Evolutionary conservation across 2,329 filamentous ascomycete genomes (phyloP), one percentile per base, ranked within the genome.

Genomic region (Ophiostoma tasmaniense): DNA sequence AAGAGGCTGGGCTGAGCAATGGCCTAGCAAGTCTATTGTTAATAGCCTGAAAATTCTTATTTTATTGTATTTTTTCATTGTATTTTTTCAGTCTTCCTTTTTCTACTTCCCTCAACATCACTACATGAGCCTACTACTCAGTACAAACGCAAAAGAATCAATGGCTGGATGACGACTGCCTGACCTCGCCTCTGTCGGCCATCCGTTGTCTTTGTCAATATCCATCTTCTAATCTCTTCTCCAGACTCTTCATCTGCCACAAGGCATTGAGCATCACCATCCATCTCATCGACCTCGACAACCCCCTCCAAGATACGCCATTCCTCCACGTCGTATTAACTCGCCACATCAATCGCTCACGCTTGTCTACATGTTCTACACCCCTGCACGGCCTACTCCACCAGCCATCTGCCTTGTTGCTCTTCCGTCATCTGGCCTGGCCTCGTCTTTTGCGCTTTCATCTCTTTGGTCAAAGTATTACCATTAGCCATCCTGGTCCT

Each of bases 351-450:
- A 45, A 20, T 45, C 42, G 50, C 50, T 55, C 22, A 55, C 50
- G n/a, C 50, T 55, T 14, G 50, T 39, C 22, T 10, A 22, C 25
- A 37, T 33, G 28, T 42, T 37, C 20, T 22, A 62, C 25, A 62
- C 28, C 59, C 59, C 59, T 62, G 59, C 59, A 62, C 59, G 25
- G 3, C 59, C n/a, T 25, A 4, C 50, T 55, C 50, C 59, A 62
- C 59, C 59, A 62, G 33, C 59, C 17, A 30, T 30, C 25, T 62
- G 28, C 59, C 30, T 62, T 35, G 25, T 33, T 62, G 14, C 28
- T 35, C 61, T 64, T 28, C 61, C 61, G 61, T 64, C 61, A 64
- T 64, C 61, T 64, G 61, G 61, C 55, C 55, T 61, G 55, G 55
- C 55, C 55, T 61, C 25, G 55, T 25, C 55, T 61, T 25, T 28